phyloP scores from a whole-genome alignment of 192 early-diverging fungal genomes.

The Pilobolus umbonatus region DNA sequence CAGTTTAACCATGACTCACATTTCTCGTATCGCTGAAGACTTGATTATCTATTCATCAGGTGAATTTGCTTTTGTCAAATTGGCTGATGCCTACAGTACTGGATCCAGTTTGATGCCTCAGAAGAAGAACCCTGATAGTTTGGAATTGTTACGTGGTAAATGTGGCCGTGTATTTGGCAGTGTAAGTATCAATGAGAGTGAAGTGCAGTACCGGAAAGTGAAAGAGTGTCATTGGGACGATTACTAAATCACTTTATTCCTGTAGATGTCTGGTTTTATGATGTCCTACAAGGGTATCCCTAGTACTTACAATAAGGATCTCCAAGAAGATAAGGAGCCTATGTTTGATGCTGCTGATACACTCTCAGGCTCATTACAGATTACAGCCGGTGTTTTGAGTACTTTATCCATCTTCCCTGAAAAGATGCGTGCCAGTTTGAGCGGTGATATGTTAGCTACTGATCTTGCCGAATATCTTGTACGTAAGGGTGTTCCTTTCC shows the following conservation, averaged over 20 bases:
- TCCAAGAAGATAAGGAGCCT: constrained; percentile 99
- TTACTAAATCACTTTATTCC: not conserved
- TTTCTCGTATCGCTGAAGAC: constrained; percentile 89
- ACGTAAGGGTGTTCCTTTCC: constrained; percentile 97
- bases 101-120: constrained; percentile 98
- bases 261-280: constrained; percentile 86
- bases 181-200: constrained; percentile 31
- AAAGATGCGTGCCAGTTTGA: constrained; percentile 79
- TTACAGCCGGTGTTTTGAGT: constrained; percentile 86
- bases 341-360: constrained; percentile 95
- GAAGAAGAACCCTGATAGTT: constrained; percentile 98
- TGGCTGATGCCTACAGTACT: constrained; percentile 97
- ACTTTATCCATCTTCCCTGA: constrained; percentile 83
- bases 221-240: not conserved
- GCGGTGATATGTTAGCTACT: constrained; percentile 94
- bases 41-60: constrained; percentile 90
- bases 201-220: not conserved
- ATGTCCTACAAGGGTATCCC: constrained; percentile 98
- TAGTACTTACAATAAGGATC: constrained; percentile 98
- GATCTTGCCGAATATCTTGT: constrained; percentile 98
- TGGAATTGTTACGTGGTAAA: constrained; percentile 96
- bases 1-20: constrained; percentile 88
- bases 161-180: constrained; percentile 94
- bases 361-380: constrained; percentile 85
- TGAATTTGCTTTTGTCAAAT: constrained; percentile 92